A percentile compares a stretch with the other conserved stretches of the same genome.
Evolutionary conservation across 805 yeast species (phyloP).

Genomic region (Candida takata): DNA sequence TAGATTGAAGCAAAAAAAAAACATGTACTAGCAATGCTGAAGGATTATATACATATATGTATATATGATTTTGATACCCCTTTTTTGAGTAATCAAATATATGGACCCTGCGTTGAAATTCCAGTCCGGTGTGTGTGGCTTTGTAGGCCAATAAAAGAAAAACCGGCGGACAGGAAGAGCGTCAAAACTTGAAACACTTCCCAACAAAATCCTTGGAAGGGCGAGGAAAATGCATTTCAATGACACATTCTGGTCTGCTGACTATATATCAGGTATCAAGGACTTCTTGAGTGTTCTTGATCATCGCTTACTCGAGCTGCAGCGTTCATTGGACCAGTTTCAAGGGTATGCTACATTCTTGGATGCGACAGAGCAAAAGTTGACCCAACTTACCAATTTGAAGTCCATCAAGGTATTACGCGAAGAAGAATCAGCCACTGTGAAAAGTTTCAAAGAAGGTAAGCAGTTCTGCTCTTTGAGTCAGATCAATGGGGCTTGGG

Average conservation of each 20-base stretch:
- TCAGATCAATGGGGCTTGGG: slow-evolving; percentile 5
- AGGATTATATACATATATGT: no score
- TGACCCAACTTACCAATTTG: slow-evolving; percentile 4
- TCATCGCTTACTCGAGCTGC: slow-evolving; percentile 14
- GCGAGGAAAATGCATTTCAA: slow-evolving; percentile 8
- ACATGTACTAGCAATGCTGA: not conserved
- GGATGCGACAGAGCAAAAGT: slow-evolving; percentile 11
- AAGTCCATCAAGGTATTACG: no score
- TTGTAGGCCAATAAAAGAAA: no score
- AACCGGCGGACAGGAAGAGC: no score
- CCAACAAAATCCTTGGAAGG: no score
- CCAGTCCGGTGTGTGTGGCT: no score
- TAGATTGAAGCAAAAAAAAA: no score
- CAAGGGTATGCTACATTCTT: slow-evolving; percentile 14
- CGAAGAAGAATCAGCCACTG: no score
- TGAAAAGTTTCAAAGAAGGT: no score
- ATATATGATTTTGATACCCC: no score
- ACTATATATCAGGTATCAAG: slow-evolving; percentile 25
- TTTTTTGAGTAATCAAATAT: no score
- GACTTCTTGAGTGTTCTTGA: slow-evolving; percentile 16
- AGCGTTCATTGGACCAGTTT: slow-evolving; percentile 15
- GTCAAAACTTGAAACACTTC: not conserved
- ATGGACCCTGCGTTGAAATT: no score
- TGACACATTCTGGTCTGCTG: slow-evolving; percentile 27
- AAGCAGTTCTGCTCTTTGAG: slow-evolving; percentile 2